Evolutionary conservation across 2,329 filamentous ascomycete genomes (phyloP), one percentile per base, ranked within the genome.

Genomic region (Talaromyces sp.): DNA sequence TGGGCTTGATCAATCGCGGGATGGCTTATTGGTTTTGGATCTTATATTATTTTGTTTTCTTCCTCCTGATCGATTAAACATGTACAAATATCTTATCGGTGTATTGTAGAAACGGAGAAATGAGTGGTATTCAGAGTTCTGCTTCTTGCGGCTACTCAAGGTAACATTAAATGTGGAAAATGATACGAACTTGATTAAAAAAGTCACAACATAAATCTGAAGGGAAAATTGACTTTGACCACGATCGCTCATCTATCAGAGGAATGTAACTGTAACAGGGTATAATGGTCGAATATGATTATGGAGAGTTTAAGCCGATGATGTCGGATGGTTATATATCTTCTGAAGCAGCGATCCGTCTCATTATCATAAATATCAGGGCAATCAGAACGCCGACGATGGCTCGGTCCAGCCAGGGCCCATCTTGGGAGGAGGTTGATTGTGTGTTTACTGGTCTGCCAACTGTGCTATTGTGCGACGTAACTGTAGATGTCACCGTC

Each of bases 321-420:
- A 22, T 56, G 33, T 19, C 8, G 22, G 48, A 35, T 39, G 27
- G 35, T 64, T 39, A 64, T 11, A 66, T 41, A 37, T 61, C 66
- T 13, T 69, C 63, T 22, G 69, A 63, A 16, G 68, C 68, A 14
- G 69, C 67, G 22, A 84, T 76, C 65, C 82, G 83, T 64, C 81
- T 81, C 27, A 85, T 68, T 3, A 97, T 80, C 81, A 96, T 86
- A 24, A 91, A 86, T 3, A 88, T 80, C 22, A 97, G 79, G 31
- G 90, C 82, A 14, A 91, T 83, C 0, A 91, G 81, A 19, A 97
- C 78, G 7, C 87, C 89, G 24, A 89, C 86, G 69, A 97, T 97
- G 43, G 89, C 85, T 68, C 91, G 87, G 76, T 97, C 93, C 19
- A 97, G 82, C 90, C 92, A 96, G 13, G 87, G 79, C 1, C 88